phyloP scores from a whole-genome alignment of 148 eudicot species.

The Arctostaphylos glauca region DNA sequence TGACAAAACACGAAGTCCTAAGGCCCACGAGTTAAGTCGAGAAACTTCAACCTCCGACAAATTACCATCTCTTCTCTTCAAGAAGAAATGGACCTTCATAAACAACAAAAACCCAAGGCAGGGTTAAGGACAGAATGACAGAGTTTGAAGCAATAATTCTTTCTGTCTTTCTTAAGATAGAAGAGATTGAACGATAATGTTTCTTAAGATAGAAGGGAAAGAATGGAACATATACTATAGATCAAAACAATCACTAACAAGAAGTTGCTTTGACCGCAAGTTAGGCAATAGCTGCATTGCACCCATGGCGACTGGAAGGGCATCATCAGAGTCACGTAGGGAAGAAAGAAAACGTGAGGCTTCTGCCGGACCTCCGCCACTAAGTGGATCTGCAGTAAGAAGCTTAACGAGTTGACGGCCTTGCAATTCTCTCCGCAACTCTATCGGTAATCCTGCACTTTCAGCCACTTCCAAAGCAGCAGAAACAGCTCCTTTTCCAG shows the following conservation, averaged over 20 bases:
- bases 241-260: slow-evolving; percentile 46
- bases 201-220: not conserved
- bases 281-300: slow-evolving; percentile 99
- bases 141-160: slow-evolving; percentile 11
- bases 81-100: slow-evolving; percentile 90
- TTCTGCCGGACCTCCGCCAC: slow-evolving; percentile 99
- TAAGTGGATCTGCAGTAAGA: slow-evolving; percentile 91
- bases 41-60: slow-evolving; percentile 77
- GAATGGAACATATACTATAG: not conserved
- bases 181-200: slow-evolving; percentile 12
- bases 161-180: not conserved
- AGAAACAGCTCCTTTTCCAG: slow-evolving; percentile 97
- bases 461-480: slow-evolving; percentile 99
- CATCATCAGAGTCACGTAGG: slow-evolving; percentile 85
- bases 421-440: slow-evolving; percentile 86
- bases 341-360: slow-evolving; percentile 99
- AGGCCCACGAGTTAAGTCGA: slow-evolving; percentile 92
- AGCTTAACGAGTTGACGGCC: slow-evolving; percentile 99
- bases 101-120: slow-evolving; percentile 6
- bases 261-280: slow-evolving; percentile 93
- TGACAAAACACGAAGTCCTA: slow-evolving; percentile 95
- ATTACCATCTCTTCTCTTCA: slow-evolving; percentile 90
- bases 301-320: slow-evolving; percentile 92
- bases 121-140: not conserved
- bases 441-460: slow-evolving; percentile 92